phyloP scores from a whole-genome alignment of 345 rosid species.

The rapeseed (Brassica napus) region DNA sequence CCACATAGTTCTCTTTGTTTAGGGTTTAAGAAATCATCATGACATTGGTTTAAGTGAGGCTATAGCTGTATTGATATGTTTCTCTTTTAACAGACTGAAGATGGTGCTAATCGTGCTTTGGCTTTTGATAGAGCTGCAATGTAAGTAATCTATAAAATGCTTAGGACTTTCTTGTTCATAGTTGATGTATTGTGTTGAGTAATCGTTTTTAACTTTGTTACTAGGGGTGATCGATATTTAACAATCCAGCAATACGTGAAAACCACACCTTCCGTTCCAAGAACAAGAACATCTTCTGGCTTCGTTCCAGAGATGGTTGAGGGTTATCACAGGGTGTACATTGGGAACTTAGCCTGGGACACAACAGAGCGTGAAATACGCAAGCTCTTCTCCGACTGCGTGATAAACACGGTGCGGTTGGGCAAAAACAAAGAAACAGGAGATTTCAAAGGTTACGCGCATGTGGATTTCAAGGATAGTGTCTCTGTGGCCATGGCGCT shows the following conservation, averaged over 20 bases:
- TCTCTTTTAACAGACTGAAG: conserved; percentile 57
- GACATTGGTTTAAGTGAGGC: neutral
- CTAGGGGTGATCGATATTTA: conserved; percentile 84
- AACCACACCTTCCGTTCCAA: conserved; percentile 38
- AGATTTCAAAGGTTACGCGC: conserved; percentile 85
- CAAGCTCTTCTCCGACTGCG: conserved; percentile 73
- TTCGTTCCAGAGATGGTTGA: conserved; percentile 66
- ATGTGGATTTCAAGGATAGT: conserved; percentile 75
- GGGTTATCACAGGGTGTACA: conserved; percentile 84
- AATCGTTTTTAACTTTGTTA: conserved; percentile 23
- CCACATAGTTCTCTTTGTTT: neutral
- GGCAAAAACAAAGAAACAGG: conserved; percentile 82
- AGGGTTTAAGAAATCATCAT: neutral
- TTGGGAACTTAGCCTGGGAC: conserved; percentile 90
- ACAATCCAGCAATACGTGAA: conserved; percentile 76
- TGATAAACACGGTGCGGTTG: conserved; percentile 64
- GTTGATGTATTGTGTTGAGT: neutral
- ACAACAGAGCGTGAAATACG: conserved; percentile 71
- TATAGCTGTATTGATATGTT: conserved; percentile 7
- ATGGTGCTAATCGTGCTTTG: conserved; percentile 75
- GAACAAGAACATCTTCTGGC: conserved; percentile 44
- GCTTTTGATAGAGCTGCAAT: conserved; percentile 79
- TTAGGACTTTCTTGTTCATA: neutral
- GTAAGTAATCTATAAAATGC: conserved; percentile 48
- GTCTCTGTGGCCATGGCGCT: conserved; percentile 64